Evolutionary conservation across 768 basidiomycete species (phyloP), one percentile per base, ranked within the genome.

Genomic region (Hydnomerulius pinastri): DNA sequence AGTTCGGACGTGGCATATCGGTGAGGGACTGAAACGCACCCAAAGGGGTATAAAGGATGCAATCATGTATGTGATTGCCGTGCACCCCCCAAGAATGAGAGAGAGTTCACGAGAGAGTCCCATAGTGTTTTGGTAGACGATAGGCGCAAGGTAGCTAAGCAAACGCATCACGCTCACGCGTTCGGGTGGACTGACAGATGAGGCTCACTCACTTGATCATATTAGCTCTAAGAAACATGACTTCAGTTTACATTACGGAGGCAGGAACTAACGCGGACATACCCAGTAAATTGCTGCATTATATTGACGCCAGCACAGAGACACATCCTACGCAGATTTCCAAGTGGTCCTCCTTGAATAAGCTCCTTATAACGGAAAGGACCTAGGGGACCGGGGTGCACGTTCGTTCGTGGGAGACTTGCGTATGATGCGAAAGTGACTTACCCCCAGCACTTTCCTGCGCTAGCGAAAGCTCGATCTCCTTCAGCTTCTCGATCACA

Each of bases 241-340:
- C 30, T 18, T 48, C 2, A n/a, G 20, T 8, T 9, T n/a, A 2
- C 2, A 5, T 33, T 1, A 12, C 10, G 17, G 46, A 36, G 4
- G 9, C 10, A 38, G 28, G 28, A 6, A 45, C n/a, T 33, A 20
- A 17, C 12, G 4, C 20, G 11, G 30, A 57, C 65, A 12, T 49
- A 70, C 70, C 73, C 72, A n/a, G 71, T 74, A 30, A 74, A 72
- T 53, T 74, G 73, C 44, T 74, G 72, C 72, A 73, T 73, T 21
- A 73, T 63, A 42, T 73, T 73, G 15, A 73, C 46, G 2, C 67
- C 71, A n/a, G 73, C 63, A 41, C 68, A 70, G 28, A 73, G 52
- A 39, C 71, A 73, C 24, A 73, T 71, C 6, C 73, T 61, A 20
- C 72, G 47, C 43, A 73, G 71, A 46, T 73, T 73, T 27, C 71